phyloP scores from a whole-genome alignment of 2,329 filamentous ascomycete species.

The Diaporthe velutina region DNA sequence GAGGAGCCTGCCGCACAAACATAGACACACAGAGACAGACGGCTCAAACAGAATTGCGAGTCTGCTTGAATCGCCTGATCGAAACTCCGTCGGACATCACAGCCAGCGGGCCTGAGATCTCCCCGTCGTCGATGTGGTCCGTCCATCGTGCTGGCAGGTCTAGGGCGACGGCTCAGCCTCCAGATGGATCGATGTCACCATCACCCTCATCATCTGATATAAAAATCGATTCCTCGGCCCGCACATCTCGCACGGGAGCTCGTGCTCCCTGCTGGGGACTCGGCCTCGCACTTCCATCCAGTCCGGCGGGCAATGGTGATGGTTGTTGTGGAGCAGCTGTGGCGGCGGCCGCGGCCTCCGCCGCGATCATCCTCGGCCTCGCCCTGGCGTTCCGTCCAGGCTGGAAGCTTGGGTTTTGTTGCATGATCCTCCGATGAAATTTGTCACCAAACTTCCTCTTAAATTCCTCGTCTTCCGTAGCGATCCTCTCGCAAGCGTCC shows the following conservation, averaged over 20 bases:
- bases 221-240: not conserved
- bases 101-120: not conserved
- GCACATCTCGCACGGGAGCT: too few species aligned
- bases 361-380: not conserved
- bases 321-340: too few species aligned
- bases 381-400: not conserved
- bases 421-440: not conserved
- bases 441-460: not conserved
- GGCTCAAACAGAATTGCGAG: not conserved
- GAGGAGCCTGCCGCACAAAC: too few species aligned
- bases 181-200: not conserved
- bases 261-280: too few species aligned
- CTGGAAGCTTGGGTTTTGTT: not conserved
- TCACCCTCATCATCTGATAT: not conserved
- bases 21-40: not conserved
- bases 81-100: not conserved
- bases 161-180: not conserved
- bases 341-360: not conserved
- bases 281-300: not conserved
- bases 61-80: not conserved
- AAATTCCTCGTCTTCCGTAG: not conserved
- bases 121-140: too few species aligned
- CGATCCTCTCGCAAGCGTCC: conserved; percentile 12
- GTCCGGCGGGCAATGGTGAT: not conserved
- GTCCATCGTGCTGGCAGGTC: not conserved